Percentiles rank a stretch among this genome's conserved stretches.
These are phyloP conservation scores for Simmondsia chinensis DNA, from an alignment of 148 eudicot genomes.

Conservation along the genomic window DNA sequence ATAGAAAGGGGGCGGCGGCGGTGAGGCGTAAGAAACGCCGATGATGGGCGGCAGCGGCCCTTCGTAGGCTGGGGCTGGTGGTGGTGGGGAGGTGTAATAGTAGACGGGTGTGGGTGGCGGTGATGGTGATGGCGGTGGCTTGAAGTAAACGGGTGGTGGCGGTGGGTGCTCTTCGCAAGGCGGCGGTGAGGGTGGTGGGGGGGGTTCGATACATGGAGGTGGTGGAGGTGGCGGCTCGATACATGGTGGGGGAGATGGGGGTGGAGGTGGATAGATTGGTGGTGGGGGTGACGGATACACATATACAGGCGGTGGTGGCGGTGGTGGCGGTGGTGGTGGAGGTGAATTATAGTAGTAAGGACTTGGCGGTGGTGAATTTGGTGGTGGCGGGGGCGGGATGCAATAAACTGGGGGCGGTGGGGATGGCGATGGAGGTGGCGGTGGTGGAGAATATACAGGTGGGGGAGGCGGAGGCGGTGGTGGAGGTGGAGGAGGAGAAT, in stretches of 20 bases:
- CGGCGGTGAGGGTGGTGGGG: conserved; percentile 17
- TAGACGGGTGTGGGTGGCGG: conserved; percentile 18
- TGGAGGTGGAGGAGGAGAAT: conserved; percentile 14
- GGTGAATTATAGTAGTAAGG: conserved; percentile 14
- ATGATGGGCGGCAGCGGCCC: conserved; percentile 58
- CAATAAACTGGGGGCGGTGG: conserved; percentile 13
- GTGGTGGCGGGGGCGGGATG: conserved; percentile 22
- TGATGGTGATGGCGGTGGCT: conserved; percentile 19
- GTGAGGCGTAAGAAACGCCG: conserved; percentile 51
- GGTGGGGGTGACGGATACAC: conserved; percentile 28
- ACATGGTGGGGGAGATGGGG: conserved; percentile 13
- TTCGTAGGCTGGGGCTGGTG: conserved; percentile 37
- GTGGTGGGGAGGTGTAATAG: conserved; percentile 16
- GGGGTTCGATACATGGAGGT: conserved; percentile 8
- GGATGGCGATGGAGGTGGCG: conserved; percentile 16
- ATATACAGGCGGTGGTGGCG: conserved; percentile 18
- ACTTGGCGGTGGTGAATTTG: conserved; percentile 21
- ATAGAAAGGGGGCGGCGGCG: conserved; percentile 91
- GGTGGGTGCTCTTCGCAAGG: conserved; percentile 22
- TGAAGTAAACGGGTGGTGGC: conserved; percentile 11
- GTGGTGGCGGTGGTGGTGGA: conserved; percentile 17
- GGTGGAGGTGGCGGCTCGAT: conserved; percentile 22
- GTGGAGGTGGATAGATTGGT: conserved; percentile 16
- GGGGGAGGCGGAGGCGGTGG: conserved; percentile 18
- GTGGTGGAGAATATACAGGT: conserved; percentile 12